Percentiles rank a stretch among this genome's conserved stretches.
Evolutionary conservation across 768 basidiomycete genomes (phyloP).

Genomic region (Piloderma croceum): DNA sequence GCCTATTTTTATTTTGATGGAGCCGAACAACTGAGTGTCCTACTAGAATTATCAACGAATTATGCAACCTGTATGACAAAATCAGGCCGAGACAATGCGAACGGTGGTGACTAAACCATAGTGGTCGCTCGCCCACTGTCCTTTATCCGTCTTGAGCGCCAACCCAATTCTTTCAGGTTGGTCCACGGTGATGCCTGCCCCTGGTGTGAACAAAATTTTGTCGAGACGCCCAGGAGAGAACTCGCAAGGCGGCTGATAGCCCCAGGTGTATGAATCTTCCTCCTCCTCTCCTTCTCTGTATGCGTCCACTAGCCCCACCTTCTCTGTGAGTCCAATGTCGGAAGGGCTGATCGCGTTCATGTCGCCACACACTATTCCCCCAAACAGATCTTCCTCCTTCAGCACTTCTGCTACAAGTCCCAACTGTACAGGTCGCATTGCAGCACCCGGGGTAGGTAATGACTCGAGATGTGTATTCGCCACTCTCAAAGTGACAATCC

Average conservation of each 20-base stretch:
- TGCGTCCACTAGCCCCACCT: constrained; percentile 52
- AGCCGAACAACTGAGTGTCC: neutral
- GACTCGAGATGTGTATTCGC: constrained; percentile 78
- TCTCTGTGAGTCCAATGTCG: constrained; percentile 38
- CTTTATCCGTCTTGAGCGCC: constrained; percentile 39
- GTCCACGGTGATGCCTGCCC: constrained; percentile 45
- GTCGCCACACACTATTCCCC: constrained; percentile 64
- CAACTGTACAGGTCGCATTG: constrained; percentile 44
- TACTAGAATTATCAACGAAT: neutral
- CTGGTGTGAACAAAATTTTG: constrained; percentile 55
- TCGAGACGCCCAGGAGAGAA: constrained; percentile 56
- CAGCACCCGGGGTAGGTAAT: constrained; percentile 37
- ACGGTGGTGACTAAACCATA: constrained; percentile 48
- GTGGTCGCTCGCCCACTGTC: constrained; percentile 63
- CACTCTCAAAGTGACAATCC: constrained; percentile 44
- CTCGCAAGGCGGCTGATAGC: constrained; percentile 47
- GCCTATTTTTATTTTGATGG: neutral
- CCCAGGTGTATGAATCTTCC: constrained; percentile 63
- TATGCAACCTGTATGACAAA: neutral
- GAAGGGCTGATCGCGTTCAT: constrained; percentile 58
- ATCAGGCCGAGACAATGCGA: constrained; percentile 12
- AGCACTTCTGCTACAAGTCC: constrained; percentile 46
- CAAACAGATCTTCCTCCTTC: constrained; percentile 40
- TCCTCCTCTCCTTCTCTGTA: constrained; percentile 45
- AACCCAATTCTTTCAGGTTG: constrained; percentile 53